Evolutionary conservation across 148 eudicot genomes (phyloP), one percentile per base, ranked within the genome.

Genomic region (Camellia granthamiana): DNA sequence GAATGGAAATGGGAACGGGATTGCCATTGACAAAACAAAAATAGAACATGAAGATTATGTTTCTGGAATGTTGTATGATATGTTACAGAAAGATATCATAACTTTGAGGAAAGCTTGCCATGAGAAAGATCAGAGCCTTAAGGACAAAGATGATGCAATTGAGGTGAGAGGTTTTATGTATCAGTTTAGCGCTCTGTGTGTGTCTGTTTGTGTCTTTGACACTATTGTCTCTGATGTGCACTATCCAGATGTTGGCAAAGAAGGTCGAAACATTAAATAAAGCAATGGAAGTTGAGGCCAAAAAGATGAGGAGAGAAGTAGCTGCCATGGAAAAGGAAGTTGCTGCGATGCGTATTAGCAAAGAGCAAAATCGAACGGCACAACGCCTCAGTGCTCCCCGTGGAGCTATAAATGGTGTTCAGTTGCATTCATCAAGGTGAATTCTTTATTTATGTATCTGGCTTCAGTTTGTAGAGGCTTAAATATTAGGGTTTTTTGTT

Each of bases 231-330:
- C 44, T 72, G 18, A 38, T 75, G 67, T 41, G 62, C 49, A 82
- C 69, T 74, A 4, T 74, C 18, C 84, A 95, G 97, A 92, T 92
- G 90, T 77, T 95, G 84, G 90, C 92, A 1, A 95, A 92, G 88
- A 93, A 96, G 86, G 95, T 96, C 43, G 99, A 96, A 78, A 95
- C 94, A 23, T 81, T 95, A 79, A 95, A 84, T 85, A 93, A 89
- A 76, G 98, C 97, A 23, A 95, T 93, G 97, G 98, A 95, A 85
- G 91, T 90, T 16, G 98, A 93, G 90, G 89, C 91, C 23, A 93
- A 88, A 84, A 95, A 87, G 81, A 93, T 90, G 94, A 88, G 94
- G 80, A 88, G 98, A 84, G 93, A 95, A 81, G 87, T 90, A 46
- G 90, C 92, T 71, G 87, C 93, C 8, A 91, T 91, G 98, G 98